Percentiles rank a stretch among this genome's conserved stretches.
These are phyloP conservation scores for Neophaeococcomyces aloes DNA, from an alignment of 2,329 filamentous ascomycete species.

Conservation along the genomic window DNA sequence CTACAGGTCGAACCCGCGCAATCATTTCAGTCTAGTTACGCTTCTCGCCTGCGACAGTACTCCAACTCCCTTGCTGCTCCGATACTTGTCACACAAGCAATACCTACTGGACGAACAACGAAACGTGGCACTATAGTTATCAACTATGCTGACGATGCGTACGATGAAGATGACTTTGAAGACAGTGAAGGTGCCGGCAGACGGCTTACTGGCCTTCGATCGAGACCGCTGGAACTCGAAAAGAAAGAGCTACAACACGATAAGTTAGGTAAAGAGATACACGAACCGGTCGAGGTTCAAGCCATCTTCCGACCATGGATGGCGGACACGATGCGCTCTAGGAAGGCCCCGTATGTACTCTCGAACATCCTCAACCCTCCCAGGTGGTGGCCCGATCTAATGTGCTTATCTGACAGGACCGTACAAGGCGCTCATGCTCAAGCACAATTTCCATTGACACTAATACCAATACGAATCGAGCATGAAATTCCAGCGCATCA, in stretches of 20 bases:
- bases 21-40: constrained; percentile 83
- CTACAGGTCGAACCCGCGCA: constrained; percentile 48
- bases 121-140: constrained; percentile 94
- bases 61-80: constrained; percentile 86
- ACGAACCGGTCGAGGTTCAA: constrained; percentile 68
- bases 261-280: constrained; percentile 73
- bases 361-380: background rate
- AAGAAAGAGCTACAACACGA: constrained; percentile 57
- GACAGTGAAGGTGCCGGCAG: constrained; percentile 55
- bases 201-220: constrained; percentile 69
- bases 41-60: constrained; percentile 79
- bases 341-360: constrained; percentile 4
- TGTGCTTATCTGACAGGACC: constrained; percentile 30
- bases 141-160: constrained; percentile 96
- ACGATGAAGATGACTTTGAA: constrained; percentile 59
- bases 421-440: constrained; percentile 54
- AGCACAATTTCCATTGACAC: constrained; percentile 70
- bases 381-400: constrained; percentile 2
- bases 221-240: constrained; percentile 60
- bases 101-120: constrained; percentile 68
- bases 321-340: constrained; percentile 27
- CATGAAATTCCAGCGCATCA: constrained; percentile 70
- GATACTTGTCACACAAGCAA: constrained; percentile 59
- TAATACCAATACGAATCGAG: constrained; percentile 94
- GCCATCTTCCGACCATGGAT: constrained; percentile 96